Evolutionary conservation across 2,329 filamentous ascomycete genomes (phyloP).

Genomic region (Hypoxylon sp.): DNA sequence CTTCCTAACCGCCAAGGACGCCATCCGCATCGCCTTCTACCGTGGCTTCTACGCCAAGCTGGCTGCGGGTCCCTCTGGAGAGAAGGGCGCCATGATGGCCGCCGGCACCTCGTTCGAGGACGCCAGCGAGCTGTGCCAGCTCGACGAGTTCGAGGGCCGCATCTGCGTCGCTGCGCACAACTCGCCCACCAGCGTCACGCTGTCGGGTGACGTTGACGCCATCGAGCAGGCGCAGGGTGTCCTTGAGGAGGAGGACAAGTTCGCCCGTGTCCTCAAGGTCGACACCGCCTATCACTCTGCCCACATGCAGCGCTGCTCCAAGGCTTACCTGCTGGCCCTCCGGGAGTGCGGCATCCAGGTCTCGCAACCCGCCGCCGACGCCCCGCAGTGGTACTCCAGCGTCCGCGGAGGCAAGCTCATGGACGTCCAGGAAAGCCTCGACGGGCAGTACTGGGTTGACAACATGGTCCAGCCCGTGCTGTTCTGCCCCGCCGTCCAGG

Average conservation of each 20-base stretch:
- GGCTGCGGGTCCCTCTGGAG: neutral
- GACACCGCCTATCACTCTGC: conserved; percentile 53
- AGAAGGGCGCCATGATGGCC: conserved; percentile 57
- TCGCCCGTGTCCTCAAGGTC: conserved; percentile 46
- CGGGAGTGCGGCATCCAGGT: conserved; percentile 10
- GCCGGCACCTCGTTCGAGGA: conserved; percentile 51
- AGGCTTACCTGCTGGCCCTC: conserved; percentile 27
- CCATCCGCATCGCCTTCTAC: conserved; percentile 56
- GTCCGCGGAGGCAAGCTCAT: conserved; percentile 27
- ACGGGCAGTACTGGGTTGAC: conserved; percentile 52
- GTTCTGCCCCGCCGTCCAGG: conserved; percentile 52
- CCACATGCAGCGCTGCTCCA: conserved; percentile 46
- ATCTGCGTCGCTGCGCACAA: conserved; percentile 47
- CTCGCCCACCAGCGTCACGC: conserved; percentile 48
- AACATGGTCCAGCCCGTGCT: conserved; percentile 56
- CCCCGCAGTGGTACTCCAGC: conserved; percentile 37
- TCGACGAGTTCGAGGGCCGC: conserved; percentile 40
- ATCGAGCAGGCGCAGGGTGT: conserved; percentile 38
- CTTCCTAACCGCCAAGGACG: conserved; percentile 50
- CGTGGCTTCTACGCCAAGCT: conserved; percentile 49
- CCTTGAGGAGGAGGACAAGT: conserved; percentile 38
- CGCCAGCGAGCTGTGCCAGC: conserved; percentile 38
- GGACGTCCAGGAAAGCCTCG: neutral
- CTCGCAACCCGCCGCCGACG: conserved; percentile 5
- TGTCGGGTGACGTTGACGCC: conserved; percentile 46